phyloP scores from a whole-genome alignment of 1,284 basidiomycete species.

The Cryptococcus maquisensis region DNA sequence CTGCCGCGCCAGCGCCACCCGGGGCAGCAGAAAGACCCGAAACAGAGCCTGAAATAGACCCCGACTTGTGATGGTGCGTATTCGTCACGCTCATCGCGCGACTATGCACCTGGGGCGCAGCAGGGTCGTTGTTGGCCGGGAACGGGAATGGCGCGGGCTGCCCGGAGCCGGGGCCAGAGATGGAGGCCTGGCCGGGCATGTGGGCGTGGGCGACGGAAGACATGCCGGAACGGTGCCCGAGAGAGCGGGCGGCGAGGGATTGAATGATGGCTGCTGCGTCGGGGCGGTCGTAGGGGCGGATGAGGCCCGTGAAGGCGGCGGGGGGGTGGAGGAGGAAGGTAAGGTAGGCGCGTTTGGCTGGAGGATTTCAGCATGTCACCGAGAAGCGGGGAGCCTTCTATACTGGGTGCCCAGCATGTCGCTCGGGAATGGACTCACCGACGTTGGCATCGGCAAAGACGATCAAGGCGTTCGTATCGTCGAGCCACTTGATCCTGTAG shows the following conservation, averaged over 20 bases:
- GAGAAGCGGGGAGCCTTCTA: neutral
- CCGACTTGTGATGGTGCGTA: neutral
- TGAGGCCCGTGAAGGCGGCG: constrained; percentile 62
- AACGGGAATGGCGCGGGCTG: constrained; percentile 16
- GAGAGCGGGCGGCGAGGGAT: constrained; percentile 63
- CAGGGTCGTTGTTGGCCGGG: constrained; percentile 12
- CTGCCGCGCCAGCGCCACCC: neutral
- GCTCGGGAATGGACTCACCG: constrained; percentile 35
- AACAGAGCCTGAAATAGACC: constrained; percentile 4
- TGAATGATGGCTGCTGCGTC: constrained; percentile 88
- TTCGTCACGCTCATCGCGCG: constrained; percentile 17
- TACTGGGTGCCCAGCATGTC: constrained; percentile 27
- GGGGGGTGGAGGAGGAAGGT: constrained; percentile 78
- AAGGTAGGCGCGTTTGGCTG: constrained; percentile 91
- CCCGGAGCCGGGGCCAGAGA: constrained; percentile 4
- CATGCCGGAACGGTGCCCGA: constrained; percentile 41
- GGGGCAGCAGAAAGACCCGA: neutral
- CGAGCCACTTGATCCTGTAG: constrained; percentile 98
- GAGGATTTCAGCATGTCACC: neutral
- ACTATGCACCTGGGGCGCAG: constrained; percentile 15
- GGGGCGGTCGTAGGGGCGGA: constrained; percentile 88
- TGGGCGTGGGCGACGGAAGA: constrained; percentile 21
- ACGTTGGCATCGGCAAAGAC: constrained; percentile 69
- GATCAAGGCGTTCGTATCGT: constrained; percentile 91
- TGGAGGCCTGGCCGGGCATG: neutral